Conservation (phyloP, 1,284 basidiomycete genomes). For the Apiotrichum gracile region DNA sequence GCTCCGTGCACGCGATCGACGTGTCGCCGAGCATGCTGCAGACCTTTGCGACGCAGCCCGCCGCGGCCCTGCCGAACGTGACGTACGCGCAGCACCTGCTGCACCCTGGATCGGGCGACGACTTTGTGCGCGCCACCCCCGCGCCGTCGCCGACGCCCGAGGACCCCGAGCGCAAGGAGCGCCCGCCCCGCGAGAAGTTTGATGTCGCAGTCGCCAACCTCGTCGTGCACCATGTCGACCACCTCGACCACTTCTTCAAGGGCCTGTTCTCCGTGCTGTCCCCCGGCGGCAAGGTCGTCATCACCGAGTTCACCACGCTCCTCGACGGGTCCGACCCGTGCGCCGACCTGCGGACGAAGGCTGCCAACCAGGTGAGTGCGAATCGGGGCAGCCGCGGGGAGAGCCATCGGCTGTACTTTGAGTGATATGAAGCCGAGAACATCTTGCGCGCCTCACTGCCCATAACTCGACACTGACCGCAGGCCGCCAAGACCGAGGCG, state of each 20-base stretch:
- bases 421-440: not conserved
- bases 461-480: not conserved
- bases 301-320: slow-evolving; percentile 27
- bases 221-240: slow-evolving; percentile 38
- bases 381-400: no score
- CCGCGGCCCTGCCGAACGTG: slow-evolving; percentile 1
- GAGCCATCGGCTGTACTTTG: no score
- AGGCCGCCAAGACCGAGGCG: not conserved
- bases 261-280: slow-evolving; percentile 22
- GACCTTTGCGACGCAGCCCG: slow-evolving; percentile 15
- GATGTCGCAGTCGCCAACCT: slow-evolving; percentile 31
- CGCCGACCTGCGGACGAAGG: not conserved
- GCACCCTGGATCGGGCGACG: slow-evolving; percentile 6
- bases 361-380: not conserved
- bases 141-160: slow-evolving; percentile 15
- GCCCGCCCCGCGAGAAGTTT: slow-evolving; percentile 21
- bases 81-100: slow-evolving; percentile 22
- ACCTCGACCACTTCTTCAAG: slow-evolving; percentile 21
- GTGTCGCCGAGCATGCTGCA: slow-evolving; percentile 30
- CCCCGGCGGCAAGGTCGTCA: slow-evolving; percentile 26
- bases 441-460: not conserved
- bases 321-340: slow-evolving; percentile 9
- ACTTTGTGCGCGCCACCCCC: slow-evolving; percentile 9
- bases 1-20: slow-evolving; percentile 32
- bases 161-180: slow-evolving; percentile 12